phyloP scores from a whole-genome alignment of 2,329 filamentous ascomycete genomes.

The Dactylonectria macrodidyma region DNA sequence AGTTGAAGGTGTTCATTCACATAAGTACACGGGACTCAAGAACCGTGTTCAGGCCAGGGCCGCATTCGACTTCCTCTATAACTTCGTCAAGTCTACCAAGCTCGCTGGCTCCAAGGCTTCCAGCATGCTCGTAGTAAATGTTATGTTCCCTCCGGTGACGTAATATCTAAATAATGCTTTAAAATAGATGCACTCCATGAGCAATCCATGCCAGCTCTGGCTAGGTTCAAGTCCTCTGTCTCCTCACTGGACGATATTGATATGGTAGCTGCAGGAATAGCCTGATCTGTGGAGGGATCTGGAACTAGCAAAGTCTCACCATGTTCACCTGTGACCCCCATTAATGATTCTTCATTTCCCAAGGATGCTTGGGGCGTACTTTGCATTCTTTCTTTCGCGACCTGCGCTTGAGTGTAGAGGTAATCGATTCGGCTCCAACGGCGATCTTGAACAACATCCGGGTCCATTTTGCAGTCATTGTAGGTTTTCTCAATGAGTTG shows the following conservation, averaged over 20 bases:
- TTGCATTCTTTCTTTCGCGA: not conserved
- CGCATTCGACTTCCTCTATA: conserved; percentile 33
- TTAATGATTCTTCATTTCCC: not conserved
- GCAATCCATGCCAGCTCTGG: not conserved
- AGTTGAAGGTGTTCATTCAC: conserved; percentile 48
- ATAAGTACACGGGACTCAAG: not conserved
- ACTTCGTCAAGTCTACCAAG: conserved; percentile 25
- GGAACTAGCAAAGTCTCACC: no score
- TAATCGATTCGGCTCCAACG: conserved; percentile 31
- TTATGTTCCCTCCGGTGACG: no score
- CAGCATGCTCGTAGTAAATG: no score
- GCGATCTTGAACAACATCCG: conserved; percentile 16
- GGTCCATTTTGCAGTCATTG: conserved; percentile 25
- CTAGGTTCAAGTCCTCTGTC: not conserved
- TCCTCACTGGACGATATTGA: not conserved
- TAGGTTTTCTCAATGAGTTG: conserved; percentile 23
- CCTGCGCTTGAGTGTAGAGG: conserved; percentile 15
- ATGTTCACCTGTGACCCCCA: not conserved
- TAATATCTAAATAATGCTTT: not conserved
- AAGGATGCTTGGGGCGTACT: not conserved
- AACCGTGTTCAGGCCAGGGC: conserved; percentile 33
- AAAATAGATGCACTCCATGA: not conserved
- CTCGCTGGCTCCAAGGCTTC: not conserved
- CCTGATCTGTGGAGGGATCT: no score
- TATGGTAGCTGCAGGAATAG: not conserved